Percentiles rank a stretch among this genome's conserved stretches.
phyloP scores from a whole-genome alignment of 1,139 yeast genomes.

The Pichia sp. region DNA sequence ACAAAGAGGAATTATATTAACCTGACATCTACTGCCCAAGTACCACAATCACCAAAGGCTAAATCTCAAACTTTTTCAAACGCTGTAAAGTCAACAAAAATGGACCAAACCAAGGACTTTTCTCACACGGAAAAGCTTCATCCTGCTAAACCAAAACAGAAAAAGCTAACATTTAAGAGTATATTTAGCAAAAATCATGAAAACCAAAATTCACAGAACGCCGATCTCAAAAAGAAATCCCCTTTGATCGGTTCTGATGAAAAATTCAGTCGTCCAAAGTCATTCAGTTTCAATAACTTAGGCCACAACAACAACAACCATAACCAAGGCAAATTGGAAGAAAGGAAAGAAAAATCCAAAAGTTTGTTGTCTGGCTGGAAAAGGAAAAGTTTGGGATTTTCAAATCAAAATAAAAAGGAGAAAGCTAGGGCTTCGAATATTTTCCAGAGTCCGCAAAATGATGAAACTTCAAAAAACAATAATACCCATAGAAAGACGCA shows the following conservation, averaged over 20 bases:
- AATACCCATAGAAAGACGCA: neutral
- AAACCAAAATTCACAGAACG: neutral
- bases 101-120: neutral
- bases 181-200: conserved; percentile 21
- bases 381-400: conserved; percentile 25
- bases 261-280: conserved; percentile 15
- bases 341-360: conserved; percentile 26
- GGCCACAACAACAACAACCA: neutral
- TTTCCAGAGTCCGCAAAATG: neutral
- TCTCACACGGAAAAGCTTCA: neutral
- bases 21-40: conserved; percentile 2
- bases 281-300: conserved; percentile 13
- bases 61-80: neutral
- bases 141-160: conserved; percentile 11
- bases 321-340: conserved; percentile 10
- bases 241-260: conserved; percentile 3
- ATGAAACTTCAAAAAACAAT: neutral
- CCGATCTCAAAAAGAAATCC: conserved; percentile 9
- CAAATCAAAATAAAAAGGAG: neutral
- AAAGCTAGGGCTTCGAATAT: conserved; percentile 2
- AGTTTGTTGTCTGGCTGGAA: conserved; percentile 31
- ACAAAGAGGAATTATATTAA: conserved; percentile 8
- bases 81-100: neutral
- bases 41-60: neutral
- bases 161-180: conserved; percentile 28